Conservation (phyloP, 1,284 basidiomycete genomes). For the Ustilago sp. region DNA sequence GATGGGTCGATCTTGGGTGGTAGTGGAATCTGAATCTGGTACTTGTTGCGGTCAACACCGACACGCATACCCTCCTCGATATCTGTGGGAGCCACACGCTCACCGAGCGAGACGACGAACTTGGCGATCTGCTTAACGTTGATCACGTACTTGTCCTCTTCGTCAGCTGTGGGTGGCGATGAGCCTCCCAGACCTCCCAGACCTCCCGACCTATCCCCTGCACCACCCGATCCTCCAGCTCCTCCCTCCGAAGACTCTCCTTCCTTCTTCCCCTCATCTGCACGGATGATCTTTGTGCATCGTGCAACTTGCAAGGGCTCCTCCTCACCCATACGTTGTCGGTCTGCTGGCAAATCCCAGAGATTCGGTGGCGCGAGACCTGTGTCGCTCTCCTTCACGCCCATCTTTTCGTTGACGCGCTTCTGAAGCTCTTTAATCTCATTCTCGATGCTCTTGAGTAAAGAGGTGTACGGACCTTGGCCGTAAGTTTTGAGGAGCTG, state of each 20-base stretch:
- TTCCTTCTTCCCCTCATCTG: conserved; percentile 68
- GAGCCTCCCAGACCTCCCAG: conserved; percentile 48
- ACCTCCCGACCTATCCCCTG: conserved; percentile 31
- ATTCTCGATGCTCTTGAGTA: conserved; percentile 87
- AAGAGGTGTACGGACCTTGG: conserved; percentile 93
- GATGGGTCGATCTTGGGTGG: conserved; percentile 99
- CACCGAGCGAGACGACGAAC: conserved; percentile 96
- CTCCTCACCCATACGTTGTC: conserved; percentile 87
- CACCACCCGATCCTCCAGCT: conserved; percentile 35
- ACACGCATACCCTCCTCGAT: conserved; percentile 99
- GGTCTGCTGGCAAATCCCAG: conserved; percentile 78
- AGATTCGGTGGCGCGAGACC: conserved; percentile 95
- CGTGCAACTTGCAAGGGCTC: conserved; percentile 96
- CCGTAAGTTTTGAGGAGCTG: conserved; percentile 99
- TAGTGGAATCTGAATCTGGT: conserved; percentile 99
- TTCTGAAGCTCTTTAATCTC: conserved; percentile 98
- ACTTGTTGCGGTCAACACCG: conserved; percentile 92
- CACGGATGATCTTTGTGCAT: conserved; percentile 96
- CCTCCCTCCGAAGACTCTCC: conserved; percentile 34
- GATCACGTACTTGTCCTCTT: conserved; percentile 96
- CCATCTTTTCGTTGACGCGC: conserved; percentile 95
- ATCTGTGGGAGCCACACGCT: conserved; percentile 95
- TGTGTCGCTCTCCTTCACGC: conserved; percentile 98
- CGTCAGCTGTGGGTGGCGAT: conserved; percentile 81
- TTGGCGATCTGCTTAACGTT: conserved; percentile 99